These are phyloP conservation scores for Xylaria sp. DNA, from an alignment of 2,329 filamentous ascomycete genomes.

Conservation along the genomic window DNA sequence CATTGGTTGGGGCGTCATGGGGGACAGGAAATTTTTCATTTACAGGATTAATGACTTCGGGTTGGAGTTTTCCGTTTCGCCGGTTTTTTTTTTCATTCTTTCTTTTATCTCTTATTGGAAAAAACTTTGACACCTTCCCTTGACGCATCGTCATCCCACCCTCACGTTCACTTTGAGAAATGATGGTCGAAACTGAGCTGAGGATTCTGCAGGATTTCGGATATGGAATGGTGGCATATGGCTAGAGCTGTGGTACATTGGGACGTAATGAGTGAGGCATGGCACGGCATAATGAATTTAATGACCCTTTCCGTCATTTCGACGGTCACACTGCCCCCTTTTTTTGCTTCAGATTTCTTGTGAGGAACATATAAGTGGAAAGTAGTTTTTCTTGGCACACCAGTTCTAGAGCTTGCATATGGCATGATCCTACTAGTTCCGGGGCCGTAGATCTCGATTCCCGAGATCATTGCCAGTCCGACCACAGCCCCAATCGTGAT, in stretches of 20 bases:
- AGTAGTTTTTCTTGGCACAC: too few species aligned
- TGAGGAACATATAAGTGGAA: too few species aligned
- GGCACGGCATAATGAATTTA: slow-evolving; percentile 40
- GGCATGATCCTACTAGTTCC: background rate
- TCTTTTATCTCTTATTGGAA: slow-evolving; percentile 16
- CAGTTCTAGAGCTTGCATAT: background rate
- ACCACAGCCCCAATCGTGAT: background rate
- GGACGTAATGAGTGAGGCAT: slow-evolving; percentile 36
- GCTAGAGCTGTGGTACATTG: slow-evolving; percentile 36
- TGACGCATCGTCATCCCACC: background rate
- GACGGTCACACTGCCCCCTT: background rate
- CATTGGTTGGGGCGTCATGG: slow-evolving; percentile 26
- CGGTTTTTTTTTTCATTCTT: too few species aligned
- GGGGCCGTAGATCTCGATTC: slow-evolving; percentile 4
- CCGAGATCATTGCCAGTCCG: background rate
- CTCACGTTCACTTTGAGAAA: slow-evolving; percentile 10
- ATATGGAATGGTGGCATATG: slow-evolving; percentile 21
- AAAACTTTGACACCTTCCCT: slow-evolving; percentile 13
- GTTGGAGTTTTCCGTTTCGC: slow-evolving; percentile 30
- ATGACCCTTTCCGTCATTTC: slow-evolving; percentile 27
- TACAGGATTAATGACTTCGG: slow-evolving; percentile 25
- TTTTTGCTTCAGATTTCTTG: too few species aligned
- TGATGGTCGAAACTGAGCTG: slow-evolving; percentile 18
- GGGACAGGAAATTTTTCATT: slow-evolving; percentile 22
- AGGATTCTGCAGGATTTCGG: slow-evolving; percentile 12